phyloP scores from a whole-genome alignment of 2,329 filamentous ascomycete species.

The Microsporum audouinii region DNA sequence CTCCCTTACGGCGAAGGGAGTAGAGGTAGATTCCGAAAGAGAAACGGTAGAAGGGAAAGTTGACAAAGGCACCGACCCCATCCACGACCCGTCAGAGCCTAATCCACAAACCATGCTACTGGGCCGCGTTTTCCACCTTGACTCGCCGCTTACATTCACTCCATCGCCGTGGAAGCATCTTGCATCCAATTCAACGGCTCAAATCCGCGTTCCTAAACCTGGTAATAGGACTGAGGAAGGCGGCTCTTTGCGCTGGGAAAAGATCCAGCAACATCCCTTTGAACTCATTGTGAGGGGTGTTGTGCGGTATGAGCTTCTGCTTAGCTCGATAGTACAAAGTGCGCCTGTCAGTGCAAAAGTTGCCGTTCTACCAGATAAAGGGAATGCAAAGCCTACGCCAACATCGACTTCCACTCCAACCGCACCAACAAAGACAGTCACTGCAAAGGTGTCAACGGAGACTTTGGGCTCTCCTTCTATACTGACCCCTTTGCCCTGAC shows the following conservation, averaged over 20 bases:
- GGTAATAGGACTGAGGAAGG: conserved; percentile 78
- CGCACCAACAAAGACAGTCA: not conserved
- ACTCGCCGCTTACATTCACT: conserved; percentile 79
- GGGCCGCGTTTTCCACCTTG: conserved; percentile 76
- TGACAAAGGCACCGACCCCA: conserved; percentile 51
- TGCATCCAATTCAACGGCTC: conserved; percentile 61
- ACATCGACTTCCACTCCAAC: not conserved
- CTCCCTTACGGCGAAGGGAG: conserved; percentile 17
- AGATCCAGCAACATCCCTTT: conserved; percentile 81
- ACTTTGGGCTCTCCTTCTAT: not conserved
- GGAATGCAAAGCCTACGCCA: not conserved
- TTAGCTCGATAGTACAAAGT: conserved; percentile 45
- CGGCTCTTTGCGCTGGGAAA: conserved; percentile 78
- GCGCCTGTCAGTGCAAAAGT: conserved; percentile 37
- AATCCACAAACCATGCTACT: conserved; percentile 75
- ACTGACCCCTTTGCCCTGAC: not conserved
- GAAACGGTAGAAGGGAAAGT: conserved; percentile 22
- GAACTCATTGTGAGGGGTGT: conserved; percentile 86
- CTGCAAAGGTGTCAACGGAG: not conserved
- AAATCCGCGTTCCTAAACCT: conserved; percentile 69
- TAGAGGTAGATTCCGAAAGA: conserved; percentile 1
- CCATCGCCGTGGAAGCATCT: conserved; percentile 73
- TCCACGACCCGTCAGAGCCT: conserved; percentile 42
- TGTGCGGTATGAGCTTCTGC: conserved; percentile 63
- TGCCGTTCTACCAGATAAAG: conserved; percentile 28